Evolutionary conservation across 176 grass and related monocot species (phyloP).

Genomic region (Otatea glauca): DNA sequence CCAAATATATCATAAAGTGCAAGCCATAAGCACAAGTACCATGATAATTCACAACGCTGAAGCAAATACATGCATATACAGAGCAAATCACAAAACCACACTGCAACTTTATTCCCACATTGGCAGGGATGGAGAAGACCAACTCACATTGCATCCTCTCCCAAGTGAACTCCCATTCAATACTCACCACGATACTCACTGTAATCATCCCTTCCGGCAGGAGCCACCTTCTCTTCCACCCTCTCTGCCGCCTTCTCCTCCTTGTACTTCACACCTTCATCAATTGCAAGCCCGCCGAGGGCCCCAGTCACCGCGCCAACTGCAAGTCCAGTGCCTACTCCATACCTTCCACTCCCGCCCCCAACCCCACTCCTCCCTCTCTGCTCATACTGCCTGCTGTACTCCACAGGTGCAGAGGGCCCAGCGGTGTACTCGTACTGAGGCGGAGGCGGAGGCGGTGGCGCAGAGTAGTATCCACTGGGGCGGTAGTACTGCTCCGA

Average conservation of each 20-base stretch:
- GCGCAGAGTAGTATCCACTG: conserved; percentile 56
- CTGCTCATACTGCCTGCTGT: conserved; percentile 60
- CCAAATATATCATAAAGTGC: neutral
- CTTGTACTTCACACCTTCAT: conserved; percentile 74
- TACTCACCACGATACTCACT: conserved; percentile 71
- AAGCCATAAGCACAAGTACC: conserved; percentile 17
- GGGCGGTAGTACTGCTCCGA: conserved; percentile 61
- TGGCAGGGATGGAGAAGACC: conserved; percentile 42
- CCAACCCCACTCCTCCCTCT: conserved; percentile 38
- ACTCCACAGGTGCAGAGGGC: conserved; percentile 78
- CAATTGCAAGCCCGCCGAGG: conserved; percentile 61
- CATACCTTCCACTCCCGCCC: conserved; percentile 50
- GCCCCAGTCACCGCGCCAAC: conserved; percentile 69
- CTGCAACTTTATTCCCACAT: conserved; percentile 49
- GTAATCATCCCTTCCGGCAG: conserved; percentile 56
- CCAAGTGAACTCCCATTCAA: conserved; percentile 42
- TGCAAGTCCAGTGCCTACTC: conserved; percentile 65
- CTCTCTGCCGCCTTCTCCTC: conserved; percentile 73
- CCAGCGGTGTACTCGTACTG: conserved; percentile 55
- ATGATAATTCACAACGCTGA: conserved; percentile 4
- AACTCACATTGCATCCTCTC: conserved; percentile 47
- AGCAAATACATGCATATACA: conserved; percentile 55
- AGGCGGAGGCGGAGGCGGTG: conserved; percentile 42
- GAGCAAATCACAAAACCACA: conserved; percentile 28
- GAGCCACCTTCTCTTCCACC: conserved; percentile 57